Evolutionary conservation across 2,329 filamentous ascomycete species (phyloP).

Genomic region (Diaporthe batatas): DNA sequence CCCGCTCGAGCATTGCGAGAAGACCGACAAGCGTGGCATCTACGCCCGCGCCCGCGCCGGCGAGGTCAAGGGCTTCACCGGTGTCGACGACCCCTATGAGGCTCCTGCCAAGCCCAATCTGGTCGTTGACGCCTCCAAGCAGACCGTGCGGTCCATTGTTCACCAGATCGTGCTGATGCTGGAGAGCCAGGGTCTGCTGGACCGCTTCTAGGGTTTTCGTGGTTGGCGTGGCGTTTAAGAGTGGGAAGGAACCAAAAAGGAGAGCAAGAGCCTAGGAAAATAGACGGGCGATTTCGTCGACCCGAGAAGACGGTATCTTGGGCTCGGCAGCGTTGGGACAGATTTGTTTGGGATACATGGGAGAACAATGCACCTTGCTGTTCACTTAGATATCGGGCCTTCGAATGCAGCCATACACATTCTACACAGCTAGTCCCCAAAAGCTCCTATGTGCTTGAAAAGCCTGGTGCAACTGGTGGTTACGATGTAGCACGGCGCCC

Average conservation of each 20-base stretch:
- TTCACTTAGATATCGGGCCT: constrained; percentile 27
- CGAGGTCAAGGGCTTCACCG: constrained; percentile 98
- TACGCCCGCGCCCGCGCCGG: constrained; percentile 87
- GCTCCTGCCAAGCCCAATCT: constrained; percentile 83
- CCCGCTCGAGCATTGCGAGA: constrained; percentile 91
- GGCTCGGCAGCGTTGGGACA: constrained; percentile 18
- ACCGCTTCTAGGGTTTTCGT: constrained; percentile 67
- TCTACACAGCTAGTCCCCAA: neutral
- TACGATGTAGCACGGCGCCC: neutral
- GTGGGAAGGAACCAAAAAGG: neutral
- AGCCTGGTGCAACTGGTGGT: neutral
- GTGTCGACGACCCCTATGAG: constrained; percentile 98
- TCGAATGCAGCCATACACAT: constrained; percentile 20
- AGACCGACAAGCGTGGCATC: constrained; percentile 92
- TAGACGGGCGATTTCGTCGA: constrained; percentile 11
- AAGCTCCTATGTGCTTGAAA: neutral
- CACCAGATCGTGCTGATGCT: constrained; percentile 96
- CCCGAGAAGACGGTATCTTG: constrained; percentile 1
- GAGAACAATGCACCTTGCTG: constrained; percentile 22
- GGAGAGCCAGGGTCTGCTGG: constrained; percentile 89
- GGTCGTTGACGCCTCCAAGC: constrained; percentile 86
- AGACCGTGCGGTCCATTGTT: constrained; percentile 90
- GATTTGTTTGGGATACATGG: constrained; percentile 24
- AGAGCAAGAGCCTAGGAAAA: neutral
- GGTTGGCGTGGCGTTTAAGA: constrained; percentile 14